Conservation (phyloP, 140 eudicot species). For the Erigeron philadelphicus region DNA sequence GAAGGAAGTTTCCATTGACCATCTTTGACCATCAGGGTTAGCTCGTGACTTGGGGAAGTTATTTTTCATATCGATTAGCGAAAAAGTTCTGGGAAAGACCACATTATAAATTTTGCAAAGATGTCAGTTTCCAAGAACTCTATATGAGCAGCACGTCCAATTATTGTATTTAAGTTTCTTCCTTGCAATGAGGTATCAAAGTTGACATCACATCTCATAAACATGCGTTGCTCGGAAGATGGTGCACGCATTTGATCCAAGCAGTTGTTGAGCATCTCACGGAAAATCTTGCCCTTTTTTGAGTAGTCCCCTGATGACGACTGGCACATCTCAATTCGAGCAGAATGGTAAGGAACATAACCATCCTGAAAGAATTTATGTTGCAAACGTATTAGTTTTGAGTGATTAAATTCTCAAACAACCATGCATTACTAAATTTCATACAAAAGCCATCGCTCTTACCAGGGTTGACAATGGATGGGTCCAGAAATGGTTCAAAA, state of each 20-base stretch:
- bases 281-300: slow-evolving; percentile 64
- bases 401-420: neutral
- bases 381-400: neutral
- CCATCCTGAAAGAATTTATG: slow-evolving; percentile 56
- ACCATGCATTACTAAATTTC: neutral
- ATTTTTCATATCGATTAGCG: slow-evolving; percentile 33
- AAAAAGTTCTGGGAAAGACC: slow-evolving; percentile 92
- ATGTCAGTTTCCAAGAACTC: slow-evolving; percentile 87
- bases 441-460: neutral
- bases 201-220: slow-evolving; percentile 92
- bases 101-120: slow-evolving; percentile 84
- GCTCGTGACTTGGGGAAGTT: slow-evolving; percentile 6
- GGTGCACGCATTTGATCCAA: slow-evolving; percentile 82
- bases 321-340: slow-evolving; percentile 82
- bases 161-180: slow-evolving; percentile 69
- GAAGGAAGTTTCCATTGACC: slow-evolving; percentile 8
- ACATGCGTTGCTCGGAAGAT: slow-evolving; percentile 68
- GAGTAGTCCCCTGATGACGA: slow-evolving; percentile 85
- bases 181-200: slow-evolving; percentile 82
- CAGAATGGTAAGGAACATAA: slow-evolving; percentile 95
- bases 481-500: too few relatives aligned
- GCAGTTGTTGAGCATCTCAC: slow-evolving; percentile 82
- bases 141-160: slow-evolving; percentile 96
- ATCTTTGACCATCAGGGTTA: slow-evolving; percentile 23
- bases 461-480: neutral